Percentiles rank a stretch among this genome's conserved stretches.
phyloP scores from a whole-genome alignment of 2,329 filamentous ascomycete genomes.

The Botrytis sinoallii region DNA sequence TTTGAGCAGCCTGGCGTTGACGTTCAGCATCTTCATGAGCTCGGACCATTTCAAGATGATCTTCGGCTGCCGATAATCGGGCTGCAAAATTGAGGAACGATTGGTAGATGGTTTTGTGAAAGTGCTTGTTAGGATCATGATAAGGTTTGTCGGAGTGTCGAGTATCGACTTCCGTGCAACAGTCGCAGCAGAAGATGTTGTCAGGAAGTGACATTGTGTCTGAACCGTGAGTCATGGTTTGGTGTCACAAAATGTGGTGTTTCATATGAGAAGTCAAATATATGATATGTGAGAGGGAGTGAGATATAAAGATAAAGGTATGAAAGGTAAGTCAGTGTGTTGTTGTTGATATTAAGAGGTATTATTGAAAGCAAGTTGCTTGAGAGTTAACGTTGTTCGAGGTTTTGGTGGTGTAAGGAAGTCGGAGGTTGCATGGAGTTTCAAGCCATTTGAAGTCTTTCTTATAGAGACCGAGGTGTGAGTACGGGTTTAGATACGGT shows the following conservation, averaged over 20 bases:
- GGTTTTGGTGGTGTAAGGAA: background rate
- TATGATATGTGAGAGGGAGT: background rate
- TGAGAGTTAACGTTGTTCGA: background rate
- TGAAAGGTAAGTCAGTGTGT: background rate
- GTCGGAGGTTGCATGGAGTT: background rate
- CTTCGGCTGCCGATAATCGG: background rate
- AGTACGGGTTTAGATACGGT: background rate
- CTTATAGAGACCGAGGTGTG: background rate
- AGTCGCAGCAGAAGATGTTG: constrained; percentile 17
- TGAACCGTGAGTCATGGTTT: constrained; percentile 8
- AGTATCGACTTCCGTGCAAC: background rate
- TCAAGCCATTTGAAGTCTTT: background rate
- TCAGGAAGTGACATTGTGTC: background rate
- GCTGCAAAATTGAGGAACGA: constrained; percentile 17
- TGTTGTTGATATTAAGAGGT: background rate
- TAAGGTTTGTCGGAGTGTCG: constrained; percentile 14
- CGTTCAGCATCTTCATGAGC: background rate
- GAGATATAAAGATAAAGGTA: background rate
- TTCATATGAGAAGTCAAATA: background rate
- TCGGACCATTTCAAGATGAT: constrained; percentile 3
- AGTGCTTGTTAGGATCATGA: constrained; percentile 16
- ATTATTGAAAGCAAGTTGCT: background rate
- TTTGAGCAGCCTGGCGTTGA: background rate
- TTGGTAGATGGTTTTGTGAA: constrained; percentile 17
- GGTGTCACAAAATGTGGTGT: background rate